Percentiles rank a stretch among this genome's conserved stretches.
These are phyloP conservation scores for Epichloe amarillans DNA, from an alignment of 2,329 filamentous ascomycete genomes.

Conservation along the genomic window DNA sequence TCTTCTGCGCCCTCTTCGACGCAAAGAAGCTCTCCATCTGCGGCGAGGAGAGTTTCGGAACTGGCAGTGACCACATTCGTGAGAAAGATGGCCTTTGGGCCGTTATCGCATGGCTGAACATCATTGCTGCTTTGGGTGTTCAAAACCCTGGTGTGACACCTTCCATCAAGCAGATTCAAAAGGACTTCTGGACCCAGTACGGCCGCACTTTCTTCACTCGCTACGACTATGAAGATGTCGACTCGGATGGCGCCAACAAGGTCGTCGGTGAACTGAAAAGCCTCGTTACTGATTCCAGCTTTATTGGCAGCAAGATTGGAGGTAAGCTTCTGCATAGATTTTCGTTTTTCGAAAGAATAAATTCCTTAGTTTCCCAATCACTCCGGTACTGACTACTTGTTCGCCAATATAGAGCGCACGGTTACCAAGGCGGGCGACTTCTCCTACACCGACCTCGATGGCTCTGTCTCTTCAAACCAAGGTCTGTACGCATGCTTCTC, in stretches of 20 bases:
- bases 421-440: conserved; percentile 90
- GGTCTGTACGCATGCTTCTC: conserved; percentile 91
- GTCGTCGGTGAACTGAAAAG: conserved; percentile 70
- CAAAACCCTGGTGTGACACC: conserved; percentile 67
- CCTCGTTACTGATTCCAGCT: conserved; percentile 59
- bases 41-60: conserved; percentile 96
- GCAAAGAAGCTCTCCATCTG: conserved; percentile 95
- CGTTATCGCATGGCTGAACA: conserved; percentile 94
- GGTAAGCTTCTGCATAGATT: conserved; percentile 29
- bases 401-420: conserved; percentile 45
- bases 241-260: conserved; percentile 81
- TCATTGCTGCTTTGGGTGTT: conserved; percentile 86
- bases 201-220: conserved; percentile 98
- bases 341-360: too few relatives aligned
- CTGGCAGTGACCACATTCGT: conserved; percentile 94
- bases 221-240: conserved; percentile 95
- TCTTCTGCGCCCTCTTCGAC: conserved; percentile 94
- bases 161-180: conserved; percentile 91
- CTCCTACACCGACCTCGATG: conserved; percentile 96
- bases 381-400: conserved; percentile 2
- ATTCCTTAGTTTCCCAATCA: neutral
- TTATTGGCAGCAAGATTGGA: conserved; percentile 70
- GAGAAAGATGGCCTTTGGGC: conserved; percentile 99
- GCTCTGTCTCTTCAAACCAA: conserved; percentile 89
- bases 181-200: conserved; percentile 93